These are phyloP conservation scores for Pezicula neosporulosa DNA, from an alignment of 2,329 filamentous ascomycete species.

Conservation along the genomic window DNA sequence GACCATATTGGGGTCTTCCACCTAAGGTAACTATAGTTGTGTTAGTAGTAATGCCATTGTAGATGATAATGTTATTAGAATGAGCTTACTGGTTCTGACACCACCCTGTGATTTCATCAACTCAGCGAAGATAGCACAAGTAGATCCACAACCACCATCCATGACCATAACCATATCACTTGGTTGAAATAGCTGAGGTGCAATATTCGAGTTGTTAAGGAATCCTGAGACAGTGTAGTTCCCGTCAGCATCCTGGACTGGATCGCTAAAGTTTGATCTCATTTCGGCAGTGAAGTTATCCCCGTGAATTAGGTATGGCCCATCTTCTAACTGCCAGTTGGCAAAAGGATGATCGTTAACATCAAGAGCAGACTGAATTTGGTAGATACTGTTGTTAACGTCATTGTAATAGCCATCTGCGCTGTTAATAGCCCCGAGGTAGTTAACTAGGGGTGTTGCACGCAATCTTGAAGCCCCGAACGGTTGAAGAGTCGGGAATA, in stretches of 20 bases:
- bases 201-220: conserved; percentile 13
- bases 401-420: not conserved
- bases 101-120: conserved; percentile 51
- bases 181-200: conserved; percentile 28
- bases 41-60: not conserved
- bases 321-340: conserved; percentile 6
- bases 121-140: conserved; percentile 52
- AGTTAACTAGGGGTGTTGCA: conserved; percentile 7
- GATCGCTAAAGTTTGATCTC: conserved; percentile 4
- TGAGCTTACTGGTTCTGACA: conserved; percentile 38
- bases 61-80: not conserved
- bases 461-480: conserved; percentile 3
- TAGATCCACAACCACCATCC: conserved; percentile 56
- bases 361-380: not conserved
- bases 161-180: conserved; percentile 41
- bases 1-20: conserved; percentile 40
- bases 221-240: conserved; percentile 24
- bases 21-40: conserved; percentile 46
- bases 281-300: conserved; percentile 9
- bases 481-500: conserved; percentile 16
- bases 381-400: not conserved
- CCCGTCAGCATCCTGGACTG: not conserved
- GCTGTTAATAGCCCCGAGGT: not conserved
- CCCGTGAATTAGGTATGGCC: conserved; percentile 8
- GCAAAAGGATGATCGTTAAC: conserved; percentile 5